Conservation (phyloP, 2,329 filamentous ascomycete species). For the Aspergillus carbonarius region DNA sequence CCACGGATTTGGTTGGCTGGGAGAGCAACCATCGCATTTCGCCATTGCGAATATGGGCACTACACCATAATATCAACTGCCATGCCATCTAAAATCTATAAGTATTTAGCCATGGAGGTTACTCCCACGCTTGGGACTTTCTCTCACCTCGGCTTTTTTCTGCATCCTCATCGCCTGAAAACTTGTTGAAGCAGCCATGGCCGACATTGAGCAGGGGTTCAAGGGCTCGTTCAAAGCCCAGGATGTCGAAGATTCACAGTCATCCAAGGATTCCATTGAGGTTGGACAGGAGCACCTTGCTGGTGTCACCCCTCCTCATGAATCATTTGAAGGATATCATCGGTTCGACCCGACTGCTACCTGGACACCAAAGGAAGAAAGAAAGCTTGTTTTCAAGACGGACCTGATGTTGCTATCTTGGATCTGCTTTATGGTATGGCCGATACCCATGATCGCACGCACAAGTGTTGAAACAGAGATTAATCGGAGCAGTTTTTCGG, state of each 20-base stretch:
- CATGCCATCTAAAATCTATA: neutral
- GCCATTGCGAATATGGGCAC: slow-evolving; percentile 13
- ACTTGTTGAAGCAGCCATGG: slow-evolving; percentile 12
- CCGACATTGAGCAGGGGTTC: slow-evolving; percentile 22
- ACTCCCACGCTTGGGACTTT: neutral
- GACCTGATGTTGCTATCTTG: slow-evolving; percentile 20
- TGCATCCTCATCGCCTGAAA: neutral
- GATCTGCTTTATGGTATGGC: slow-evolving; percentile 26
- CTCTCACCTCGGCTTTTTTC: neutral
- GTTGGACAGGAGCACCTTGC: slow-evolving; percentile 28
- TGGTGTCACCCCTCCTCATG: slow-evolving; percentile 29
- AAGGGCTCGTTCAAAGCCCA: slow-evolving; percentile 8
- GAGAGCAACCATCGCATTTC: neutral
- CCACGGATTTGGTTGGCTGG: slow-evolving; percentile 4
- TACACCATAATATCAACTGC: neutral
- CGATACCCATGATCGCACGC: neutral
- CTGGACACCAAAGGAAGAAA: slow-evolving; percentile 45
- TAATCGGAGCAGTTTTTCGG: slow-evolving; percentile 30
- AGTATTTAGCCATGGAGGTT: neutral
- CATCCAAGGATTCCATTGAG: slow-evolving; percentile 15
- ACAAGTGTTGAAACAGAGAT: neutral
- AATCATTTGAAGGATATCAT: slow-evolving; percentile 28
- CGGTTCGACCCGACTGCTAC: slow-evolving; percentile 25
- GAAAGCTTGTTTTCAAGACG: slow-evolving; percentile 48
- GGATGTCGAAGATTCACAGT: slow-evolving; percentile 11